phyloP scores from a whole-genome alignment of 192 early-diverging fungal species.

The Podila horticola region DNA sequence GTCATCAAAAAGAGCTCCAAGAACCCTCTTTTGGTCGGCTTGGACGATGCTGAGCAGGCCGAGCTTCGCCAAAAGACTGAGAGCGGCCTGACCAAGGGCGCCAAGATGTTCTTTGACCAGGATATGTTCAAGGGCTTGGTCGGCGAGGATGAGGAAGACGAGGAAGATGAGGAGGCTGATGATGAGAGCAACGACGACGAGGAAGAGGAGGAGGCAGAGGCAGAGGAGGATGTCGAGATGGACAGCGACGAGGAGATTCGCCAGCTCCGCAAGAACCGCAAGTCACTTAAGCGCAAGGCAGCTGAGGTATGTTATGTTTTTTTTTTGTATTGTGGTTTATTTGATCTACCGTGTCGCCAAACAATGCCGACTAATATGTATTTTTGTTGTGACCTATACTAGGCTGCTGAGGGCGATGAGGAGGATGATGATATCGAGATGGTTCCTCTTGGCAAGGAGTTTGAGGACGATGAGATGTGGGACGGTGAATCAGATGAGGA shows the following conservation, averaged over 20 bases:
- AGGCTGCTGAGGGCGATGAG: slow-evolving; percentile 52
- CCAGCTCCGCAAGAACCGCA: slow-evolving; percentile 28
- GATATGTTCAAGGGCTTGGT: slow-evolving; percentile 84
- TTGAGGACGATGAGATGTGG: slow-evolving; percentile 64
- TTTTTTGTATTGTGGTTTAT: neutral
- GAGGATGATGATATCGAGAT: slow-evolving; percentile 71
- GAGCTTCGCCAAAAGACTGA: slow-evolving; percentile 56
- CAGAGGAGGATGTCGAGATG: slow-evolving; percentile 38
- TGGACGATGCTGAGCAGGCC: slow-evolving; percentile 63
- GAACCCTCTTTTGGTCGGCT: slow-evolving; percentile 61
- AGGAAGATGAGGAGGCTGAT: slow-evolving; percentile 65
- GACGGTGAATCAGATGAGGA: slow-evolving; percentile 71
- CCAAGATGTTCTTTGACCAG: slow-evolving; percentile 97
- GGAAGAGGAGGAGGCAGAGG: slow-evolving; percentile 15
- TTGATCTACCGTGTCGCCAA: neutral
- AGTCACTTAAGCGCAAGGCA: slow-evolving; percentile 65
- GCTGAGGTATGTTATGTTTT: slow-evolving; percentile 41
- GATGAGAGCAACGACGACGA: slow-evolving; percentile 49
- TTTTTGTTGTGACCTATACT: neutral
- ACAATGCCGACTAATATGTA: neutral
- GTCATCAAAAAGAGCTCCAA: slow-evolving; percentile 55
- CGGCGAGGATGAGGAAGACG: slow-evolving; percentile 61
- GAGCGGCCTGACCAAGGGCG: slow-evolving; percentile 79
- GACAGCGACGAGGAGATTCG: slow-evolving; percentile 49
- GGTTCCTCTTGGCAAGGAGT: slow-evolving; percentile 53